These are phyloP conservation scores for Cicer judaicum DNA, from an alignment of 306 rosid genomes.

Conservation along the genomic window DNA sequence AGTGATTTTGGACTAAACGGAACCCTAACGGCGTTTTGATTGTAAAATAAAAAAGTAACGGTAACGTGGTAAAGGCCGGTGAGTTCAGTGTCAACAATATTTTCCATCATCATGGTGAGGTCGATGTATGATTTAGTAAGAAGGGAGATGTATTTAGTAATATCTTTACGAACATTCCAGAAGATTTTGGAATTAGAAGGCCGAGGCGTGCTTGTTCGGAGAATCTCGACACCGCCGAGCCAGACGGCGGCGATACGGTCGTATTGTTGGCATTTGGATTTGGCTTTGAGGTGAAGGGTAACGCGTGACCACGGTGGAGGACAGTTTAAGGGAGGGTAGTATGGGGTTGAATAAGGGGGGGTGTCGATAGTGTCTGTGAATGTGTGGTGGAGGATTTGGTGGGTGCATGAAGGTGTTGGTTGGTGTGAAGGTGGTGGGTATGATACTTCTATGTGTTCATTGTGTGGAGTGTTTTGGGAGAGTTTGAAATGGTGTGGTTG, in stretches of 20 bases:
- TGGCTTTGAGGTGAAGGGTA: conserved; percentile 58
- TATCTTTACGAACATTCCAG: conserved; percentile 80
- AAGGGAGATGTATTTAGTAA: conserved; percentile 72
- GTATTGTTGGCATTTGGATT: conserved; percentile 72
- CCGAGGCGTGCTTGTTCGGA: conserved; percentile 86
- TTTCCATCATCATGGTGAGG: conserved; percentile 84
- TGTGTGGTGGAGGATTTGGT: conserved; percentile 61
- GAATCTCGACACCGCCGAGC: conserved; percentile 77
- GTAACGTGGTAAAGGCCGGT: conserved; percentile 75
- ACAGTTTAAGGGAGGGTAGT: conserved; percentile 64
- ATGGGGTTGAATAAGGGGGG: conserved; percentile 67
- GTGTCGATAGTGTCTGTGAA: conserved; percentile 70
- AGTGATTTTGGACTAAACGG: conserved; percentile 10
- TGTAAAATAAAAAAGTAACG: conserved; percentile 56
- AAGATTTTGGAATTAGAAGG: conserved; percentile 59
- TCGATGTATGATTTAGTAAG: conserved; percentile 46
- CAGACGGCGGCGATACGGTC: conserved; percentile 81
- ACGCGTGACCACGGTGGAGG: conserved; percentile 68
- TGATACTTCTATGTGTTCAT: conserved; percentile 66
- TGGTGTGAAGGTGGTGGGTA: conserved; percentile 56
- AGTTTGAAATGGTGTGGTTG: conserved; percentile 53
- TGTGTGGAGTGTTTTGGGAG: neutral
- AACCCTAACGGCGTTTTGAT: conserved; percentile 20
- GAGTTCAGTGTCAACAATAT: conserved; percentile 55
- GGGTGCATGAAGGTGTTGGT: conserved; percentile 61